These are phyloP conservation scores for Arxiozyma bovina DNA, from an alignment of 1,139 yeast species.

Conservation along the genomic window DNA sequence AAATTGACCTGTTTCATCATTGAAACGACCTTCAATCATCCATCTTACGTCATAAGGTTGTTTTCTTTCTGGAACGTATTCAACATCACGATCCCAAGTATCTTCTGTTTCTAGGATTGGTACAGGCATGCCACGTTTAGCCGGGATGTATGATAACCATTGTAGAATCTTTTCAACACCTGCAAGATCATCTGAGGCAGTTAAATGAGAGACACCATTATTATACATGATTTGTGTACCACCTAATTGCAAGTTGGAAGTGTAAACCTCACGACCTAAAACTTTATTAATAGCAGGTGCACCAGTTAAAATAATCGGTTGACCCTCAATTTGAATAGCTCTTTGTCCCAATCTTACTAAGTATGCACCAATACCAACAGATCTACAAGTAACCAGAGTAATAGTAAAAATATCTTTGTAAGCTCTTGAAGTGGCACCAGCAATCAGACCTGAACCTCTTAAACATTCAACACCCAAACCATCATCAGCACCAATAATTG, in stretches of 20 bases:
- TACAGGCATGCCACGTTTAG: slow-evolving; percentile 80
- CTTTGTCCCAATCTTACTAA: slow-evolving; percentile 96
- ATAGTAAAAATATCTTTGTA: slow-evolving; percentile 95
- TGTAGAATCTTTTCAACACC: slow-evolving; percentile 92
- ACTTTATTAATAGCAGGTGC: slow-evolving; percentile 97
- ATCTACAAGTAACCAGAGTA: slow-evolving; percentile 93
- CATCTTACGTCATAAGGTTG: slow-evolving; percentile 88
- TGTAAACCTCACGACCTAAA: slow-evolving; percentile 92
- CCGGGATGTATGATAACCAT: slow-evolving; percentile 96
- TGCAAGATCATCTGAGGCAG: slow-evolving; percentile 90
- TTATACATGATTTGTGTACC: slow-evolving; percentile 98
- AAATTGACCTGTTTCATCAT: slow-evolving; percentile 47
- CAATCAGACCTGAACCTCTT: slow-evolving; percentile 95
- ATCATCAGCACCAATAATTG: slow-evolving; percentile 88
- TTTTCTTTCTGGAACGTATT: slow-evolving; percentile 61
- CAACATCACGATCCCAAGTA: slow-evolving; percentile 89
- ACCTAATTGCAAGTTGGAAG: slow-evolving; percentile 94
- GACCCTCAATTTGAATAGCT: slow-evolving; percentile 97
- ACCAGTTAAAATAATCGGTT: slow-evolving; percentile 96
- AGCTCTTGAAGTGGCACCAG: slow-evolving; percentile 96
- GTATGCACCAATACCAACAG: slow-evolving; percentile 99
- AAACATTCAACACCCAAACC: slow-evolving; percentile 98
- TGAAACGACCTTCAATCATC: slow-evolving; percentile 79
- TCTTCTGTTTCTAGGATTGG: slow-evolving; percentile 81
- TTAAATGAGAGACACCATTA: slow-evolving; percentile 95